Conservation (phyloP, 2,329 filamentous ascomycete species). For the Herpotrichia juniperi region DNA sequence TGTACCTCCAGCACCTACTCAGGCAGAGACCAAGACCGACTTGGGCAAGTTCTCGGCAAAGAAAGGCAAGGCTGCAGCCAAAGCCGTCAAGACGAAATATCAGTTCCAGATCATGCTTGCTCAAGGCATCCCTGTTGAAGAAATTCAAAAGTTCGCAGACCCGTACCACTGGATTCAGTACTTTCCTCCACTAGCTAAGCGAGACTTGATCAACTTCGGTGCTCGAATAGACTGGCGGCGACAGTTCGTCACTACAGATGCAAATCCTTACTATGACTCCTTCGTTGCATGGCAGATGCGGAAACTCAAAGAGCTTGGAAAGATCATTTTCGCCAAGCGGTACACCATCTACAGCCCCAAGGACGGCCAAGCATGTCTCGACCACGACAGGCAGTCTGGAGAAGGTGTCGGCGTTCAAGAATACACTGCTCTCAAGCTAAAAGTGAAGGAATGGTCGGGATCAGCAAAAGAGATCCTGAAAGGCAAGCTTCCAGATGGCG, state of each 20-base stretch:
- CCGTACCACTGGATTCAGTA: conserved; percentile 89
- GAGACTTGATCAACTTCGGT: conserved; percentile 83
- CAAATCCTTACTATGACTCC: conserved; percentile 94
- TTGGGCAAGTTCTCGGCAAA: conserved; percentile 83
- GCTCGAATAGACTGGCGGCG: conserved; percentile 91
- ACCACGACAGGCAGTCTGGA: conserved; percentile 81
- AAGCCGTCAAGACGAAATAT: conserved; percentile 93
- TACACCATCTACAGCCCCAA: conserved; percentile 92
- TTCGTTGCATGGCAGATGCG: conserved; percentile 99
- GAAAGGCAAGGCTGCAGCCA: conserved; percentile 83
- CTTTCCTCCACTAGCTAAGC: conserved; percentile 82
- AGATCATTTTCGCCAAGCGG: conserved; percentile 91
- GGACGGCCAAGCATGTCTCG: conserved; percentile 86
- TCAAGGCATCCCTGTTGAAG: conserved; percentile 82
- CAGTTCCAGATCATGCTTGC: conserved; percentile 95
- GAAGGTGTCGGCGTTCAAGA: conserved; percentile 87
- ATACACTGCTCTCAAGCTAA: conserved; percentile 90
- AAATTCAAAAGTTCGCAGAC: conserved; percentile 93
- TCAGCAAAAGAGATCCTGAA: conserved; percentile 73
- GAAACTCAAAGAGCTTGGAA: conserved; percentile 83
- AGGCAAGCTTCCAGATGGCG: conserved; percentile 77
- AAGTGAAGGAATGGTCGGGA: conserved; percentile 86
- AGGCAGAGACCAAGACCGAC: conserved; percentile 74
- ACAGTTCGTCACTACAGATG: conserved; percentile 92
- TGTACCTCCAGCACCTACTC: conserved; percentile 64